Conservation (phyloP, 345 rosid species). For the Bretschneidera sinensis region DNA sequence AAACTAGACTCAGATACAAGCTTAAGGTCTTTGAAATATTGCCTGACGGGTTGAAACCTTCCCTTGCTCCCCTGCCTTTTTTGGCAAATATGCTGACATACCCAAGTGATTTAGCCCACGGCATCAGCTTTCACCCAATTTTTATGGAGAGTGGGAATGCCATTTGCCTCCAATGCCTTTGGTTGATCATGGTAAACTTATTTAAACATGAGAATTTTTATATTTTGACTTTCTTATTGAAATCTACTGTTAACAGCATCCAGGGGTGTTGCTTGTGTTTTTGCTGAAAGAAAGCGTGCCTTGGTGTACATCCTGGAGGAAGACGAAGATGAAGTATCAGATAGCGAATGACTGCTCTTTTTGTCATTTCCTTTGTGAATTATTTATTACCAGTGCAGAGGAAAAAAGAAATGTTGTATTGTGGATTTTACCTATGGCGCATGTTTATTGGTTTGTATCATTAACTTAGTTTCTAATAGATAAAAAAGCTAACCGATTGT, state of each 20-base stretch:
- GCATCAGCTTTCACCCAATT: too few relatives aligned
- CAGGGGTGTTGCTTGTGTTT: slow-evolving; percentile 71
- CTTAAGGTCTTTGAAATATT: too few relatives aligned
- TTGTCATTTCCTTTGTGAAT: neutral
- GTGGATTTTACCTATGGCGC: neutral
- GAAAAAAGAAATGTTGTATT: neutral
- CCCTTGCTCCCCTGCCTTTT: too few relatives aligned
- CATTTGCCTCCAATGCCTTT: neutral
- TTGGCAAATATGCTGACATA: too few relatives aligned
- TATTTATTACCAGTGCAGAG: neutral
- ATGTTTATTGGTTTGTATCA: neutral
- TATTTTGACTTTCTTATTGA: neutral
- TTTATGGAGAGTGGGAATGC: too few relatives aligned
- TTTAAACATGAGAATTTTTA: too few relatives aligned
- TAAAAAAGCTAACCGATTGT: neutral
- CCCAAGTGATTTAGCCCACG: too few relatives aligned
- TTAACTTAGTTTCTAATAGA: neutral
- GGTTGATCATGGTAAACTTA: neutral
- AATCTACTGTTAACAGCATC: slow-evolving; percentile 39
- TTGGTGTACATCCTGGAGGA: slow-evolving; percentile 64
- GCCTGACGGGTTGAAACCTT: too few relatives aligned
- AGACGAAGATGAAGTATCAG: slow-evolving; percentile 65
- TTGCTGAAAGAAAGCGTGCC: slow-evolving; percentile 65
- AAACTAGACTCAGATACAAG: too few relatives aligned
- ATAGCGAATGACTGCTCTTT: slow-evolving; percentile 23